phyloP scores from a whole-genome alignment of 345 rosid genomes.

The Eucalyptus shirleyi region DNA sequence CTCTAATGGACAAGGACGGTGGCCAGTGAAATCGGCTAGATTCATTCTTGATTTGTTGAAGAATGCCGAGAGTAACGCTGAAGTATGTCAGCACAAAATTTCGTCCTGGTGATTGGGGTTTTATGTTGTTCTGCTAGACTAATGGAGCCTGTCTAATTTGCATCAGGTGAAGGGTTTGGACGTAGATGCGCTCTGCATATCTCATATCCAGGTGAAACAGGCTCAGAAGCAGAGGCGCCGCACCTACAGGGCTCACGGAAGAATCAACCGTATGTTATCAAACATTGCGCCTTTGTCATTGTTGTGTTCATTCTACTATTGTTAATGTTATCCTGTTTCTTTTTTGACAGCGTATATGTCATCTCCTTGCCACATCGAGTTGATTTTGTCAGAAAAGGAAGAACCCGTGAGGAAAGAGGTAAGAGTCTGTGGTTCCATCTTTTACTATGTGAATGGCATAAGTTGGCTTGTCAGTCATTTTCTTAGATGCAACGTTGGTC shows the following conservation, averaged over 20 bases:
- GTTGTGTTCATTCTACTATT: background rate
- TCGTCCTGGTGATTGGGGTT: too few species aligned
- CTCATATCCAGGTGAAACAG: too few species aligned
- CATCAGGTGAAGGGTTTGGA: too few species aligned
- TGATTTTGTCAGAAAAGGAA: conserved; percentile 38
- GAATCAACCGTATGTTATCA: conserved; percentile 29
- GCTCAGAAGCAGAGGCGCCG: conserved; percentile 45
- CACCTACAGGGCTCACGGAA: conserved; percentile 37
- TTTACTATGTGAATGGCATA: background rate
- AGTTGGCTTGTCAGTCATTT: background rate
- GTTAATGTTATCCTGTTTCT: background rate
- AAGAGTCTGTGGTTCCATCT: background rate
- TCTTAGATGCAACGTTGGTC: background rate
- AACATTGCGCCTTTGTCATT: background rate
- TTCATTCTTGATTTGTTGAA: too few species aligned
- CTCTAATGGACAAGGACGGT: conserved; percentile 80
- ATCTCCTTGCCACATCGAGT: conserved; percentile 42
- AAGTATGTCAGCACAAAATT: too few species aligned
- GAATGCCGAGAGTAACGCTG: too few species aligned
- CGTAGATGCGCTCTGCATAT: too few species aligned
- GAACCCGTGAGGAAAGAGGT: conserved; percentile 37
- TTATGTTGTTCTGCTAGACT: too few species aligned
- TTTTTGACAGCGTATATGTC: conserved; percentile 33
- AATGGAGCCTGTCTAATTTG: too few species aligned
- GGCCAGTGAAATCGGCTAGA: conserved; percentile 37